These are phyloP conservation scores for Cladosporium colombiae DNA, from an alignment of 2,329 filamentous ascomycete genomes.

Conservation along the genomic window DNA sequence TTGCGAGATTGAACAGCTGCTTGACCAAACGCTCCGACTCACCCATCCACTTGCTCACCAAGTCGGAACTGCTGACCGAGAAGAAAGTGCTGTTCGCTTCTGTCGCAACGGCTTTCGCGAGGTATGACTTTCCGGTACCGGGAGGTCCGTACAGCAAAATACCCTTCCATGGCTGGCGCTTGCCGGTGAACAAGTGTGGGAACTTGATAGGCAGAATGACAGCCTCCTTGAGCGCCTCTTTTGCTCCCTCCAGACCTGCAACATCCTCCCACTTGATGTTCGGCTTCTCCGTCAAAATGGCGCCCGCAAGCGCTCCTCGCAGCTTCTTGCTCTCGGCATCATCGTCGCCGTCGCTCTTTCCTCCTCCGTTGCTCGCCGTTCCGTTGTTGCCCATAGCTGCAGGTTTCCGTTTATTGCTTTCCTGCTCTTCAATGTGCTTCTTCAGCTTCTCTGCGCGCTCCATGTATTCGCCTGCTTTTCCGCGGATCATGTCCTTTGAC, in stretches of 20 bases:
- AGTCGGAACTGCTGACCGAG: slow-evolving; percentile 93
- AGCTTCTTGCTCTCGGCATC: slow-evolving; percentile 92
- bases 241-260: slow-evolving; percentile 87
- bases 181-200: slow-evolving; percentile 91
- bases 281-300: slow-evolving; percentile 91
- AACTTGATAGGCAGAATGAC: slow-evolving; percentile 98
- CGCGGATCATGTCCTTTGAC: slow-evolving; percentile 94
- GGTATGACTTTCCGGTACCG: slow-evolving; percentile 95
- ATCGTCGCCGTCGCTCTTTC: slow-evolving; percentile 59
- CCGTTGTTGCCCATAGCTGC: slow-evolving; percentile 73
- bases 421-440: slow-evolving; percentile 75
- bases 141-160: slow-evolving; percentile 95
- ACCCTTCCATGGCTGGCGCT: slow-evolving; percentile 97
- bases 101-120: slow-evolving; percentile 95
- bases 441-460: slow-evolving; percentile 98
- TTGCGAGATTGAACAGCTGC: slow-evolving; percentile 93
- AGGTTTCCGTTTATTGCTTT: slow-evolving; percentile 66
- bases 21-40: slow-evolving; percentile 99
- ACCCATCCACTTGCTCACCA: slow-evolving; percentile 99
- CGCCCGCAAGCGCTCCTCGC: slow-evolving; percentile 83
- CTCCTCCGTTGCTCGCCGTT: slow-evolving; percentile 62
- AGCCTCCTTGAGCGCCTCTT: slow-evolving; percentile 96
- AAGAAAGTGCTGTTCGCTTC: slow-evolving; percentile 99
- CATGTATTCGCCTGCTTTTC: slow-evolving; percentile 96
- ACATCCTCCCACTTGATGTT: slow-evolving; percentile 99